Evolutionary conservation across 352 stramenopile genomes (phyloP), one percentile per base, ranked within the genome.

Genomic region (Blastocystis hominis): DNA sequence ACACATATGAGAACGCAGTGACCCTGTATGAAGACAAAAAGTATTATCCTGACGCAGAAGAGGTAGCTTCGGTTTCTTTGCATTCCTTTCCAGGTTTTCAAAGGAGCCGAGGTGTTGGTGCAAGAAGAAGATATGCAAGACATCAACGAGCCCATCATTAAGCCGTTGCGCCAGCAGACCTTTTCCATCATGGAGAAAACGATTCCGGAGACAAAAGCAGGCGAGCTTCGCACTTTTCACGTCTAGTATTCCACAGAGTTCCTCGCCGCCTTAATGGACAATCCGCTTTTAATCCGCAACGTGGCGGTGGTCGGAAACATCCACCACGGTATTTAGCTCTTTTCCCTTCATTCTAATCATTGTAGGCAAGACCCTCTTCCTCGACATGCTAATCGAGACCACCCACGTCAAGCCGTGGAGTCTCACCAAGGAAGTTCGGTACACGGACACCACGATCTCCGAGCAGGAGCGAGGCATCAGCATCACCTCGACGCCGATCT

Each of bases 11-110:
- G 38, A 91, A 89, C 64, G 93, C 94, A 0, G 98, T 99, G 89
- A 95, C 99, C n/a, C 91, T 99, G 46, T 96, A 99, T 88, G 97
- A 99, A 90, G 97, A 99, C 91, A 99, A 99, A 91, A 93, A 98
- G 79, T 98, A 99, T 88, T 99, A 99, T 90, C 95, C 96, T 17
- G 95, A 97, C 2, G 96, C 96, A 3, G 91, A 96, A 68, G 94
- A 98, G 81, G 94, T 98, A 20, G 20, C n/a, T 30, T 24, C 36
- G 36, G 40, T 50, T 24, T 59, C 2, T 64, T 10, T 68, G 9
- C 17, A 15, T 64, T 36, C 44, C 1, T 30, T 17, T 17, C 9
- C 46, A 86, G 63, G 86, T 90, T 9, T 90, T 86, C 13, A 69
- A 64, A 24, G 95, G 98, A 59, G 95, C 94, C 1, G 95, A 98